A percentile compares a stretch with the other conserved stretches of the same genome.
Evolutionary conservation across 331 rosid species (phyloP).

Genomic region (Quercus tomentella): DNA sequence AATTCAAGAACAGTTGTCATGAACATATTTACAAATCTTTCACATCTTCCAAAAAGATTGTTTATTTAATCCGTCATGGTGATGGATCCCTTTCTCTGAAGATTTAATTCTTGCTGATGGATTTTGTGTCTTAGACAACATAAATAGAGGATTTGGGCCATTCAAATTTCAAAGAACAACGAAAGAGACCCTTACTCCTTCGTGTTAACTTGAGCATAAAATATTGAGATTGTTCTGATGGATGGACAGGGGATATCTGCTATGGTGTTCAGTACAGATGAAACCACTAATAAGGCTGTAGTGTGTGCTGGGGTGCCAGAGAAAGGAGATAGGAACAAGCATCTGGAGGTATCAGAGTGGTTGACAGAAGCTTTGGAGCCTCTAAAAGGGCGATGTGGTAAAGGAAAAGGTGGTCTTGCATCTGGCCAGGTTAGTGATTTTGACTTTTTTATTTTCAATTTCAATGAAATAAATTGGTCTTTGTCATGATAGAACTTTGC

Average conservation of each 20-base stretch:
- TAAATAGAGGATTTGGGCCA: background rate
- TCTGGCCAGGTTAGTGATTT: slow-evolving; percentile 82
- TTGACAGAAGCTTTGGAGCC: slow-evolving; percentile 75
- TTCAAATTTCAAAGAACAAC: background rate
- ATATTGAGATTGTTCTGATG: slow-evolving; percentile 18
- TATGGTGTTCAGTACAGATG: slow-evolving; percentile 89
- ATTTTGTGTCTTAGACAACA: background rate
- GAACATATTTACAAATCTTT: background rate
- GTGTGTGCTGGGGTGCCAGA: slow-evolving; percentile 95
- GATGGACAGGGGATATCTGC: slow-evolving; percentile 73
- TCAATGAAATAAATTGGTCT: background rate
- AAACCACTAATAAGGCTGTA: slow-evolving; percentile 78
- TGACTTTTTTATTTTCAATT: background rate
- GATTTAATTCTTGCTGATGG: background rate
- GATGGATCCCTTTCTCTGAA: background rate
- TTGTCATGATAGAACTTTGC: background rate
- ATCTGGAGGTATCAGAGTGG: slow-evolving; percentile 88
- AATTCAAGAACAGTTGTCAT: background rate
- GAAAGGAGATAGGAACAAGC: slow-evolving; percentile 46
- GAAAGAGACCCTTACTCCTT: background rate
- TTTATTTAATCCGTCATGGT: background rate
- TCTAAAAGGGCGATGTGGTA: slow-evolving; percentile 83
- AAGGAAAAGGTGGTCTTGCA: slow-evolving; percentile 94
- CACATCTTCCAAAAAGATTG: background rate
- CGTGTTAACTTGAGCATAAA: slow-evolving; percentile 2